Evolutionary conservation across 805 yeast genomes (phyloP), one percentile per base, ranked within the genome.

Genomic region (Starmerella vaccinii): DNA sequence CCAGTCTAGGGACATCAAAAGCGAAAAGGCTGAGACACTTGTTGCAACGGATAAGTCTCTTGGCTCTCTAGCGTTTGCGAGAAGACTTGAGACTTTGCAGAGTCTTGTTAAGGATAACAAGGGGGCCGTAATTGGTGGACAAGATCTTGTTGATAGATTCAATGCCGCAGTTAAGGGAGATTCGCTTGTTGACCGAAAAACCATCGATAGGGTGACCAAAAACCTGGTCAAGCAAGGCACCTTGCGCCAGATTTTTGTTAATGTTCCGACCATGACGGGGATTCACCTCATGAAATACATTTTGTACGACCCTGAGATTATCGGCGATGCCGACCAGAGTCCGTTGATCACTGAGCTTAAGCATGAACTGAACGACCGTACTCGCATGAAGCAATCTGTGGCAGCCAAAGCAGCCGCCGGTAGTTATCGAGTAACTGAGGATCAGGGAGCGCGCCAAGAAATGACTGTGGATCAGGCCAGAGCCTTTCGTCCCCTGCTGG

Each of bases 151-250:
- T 34, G 68, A 66, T 9, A 63, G 59, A 5, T 57, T 80, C 1
- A 70, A 77, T n/a, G 69, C 66, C 3, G 44, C 52, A 2, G 54
- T 46, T 9, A 22, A 42, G 0, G 46, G 55, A 55, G 73, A 72
- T 0, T 68, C 75, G 13, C 63, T 63, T 1, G 68, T 79, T 16
- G 89, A 82, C 57, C 71, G 76, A 30, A 73, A 72, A 47, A 82
- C 89, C 0, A 59, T 76, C 12, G 59, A 61, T 6, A 70, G 73
- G 5, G 82, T 77, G 55, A 66, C 76, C 0, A 55, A 57, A 1
- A 51, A 58, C 4, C 63, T 78, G 26, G 64, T 63, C 4, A 53
- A 56, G 0, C 63, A 68, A 12, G 67, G 70, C 6, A 58, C 60
- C 29, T 45, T 73, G 9, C 59, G 60, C 21, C 60, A 62, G 12